Percentiles rank a stretch among this genome's conserved stretches.
Evolutionary conservation across 176 grass and related monocot genomes (phyloP).

Genomic region (Olyra latifolia): DNA sequence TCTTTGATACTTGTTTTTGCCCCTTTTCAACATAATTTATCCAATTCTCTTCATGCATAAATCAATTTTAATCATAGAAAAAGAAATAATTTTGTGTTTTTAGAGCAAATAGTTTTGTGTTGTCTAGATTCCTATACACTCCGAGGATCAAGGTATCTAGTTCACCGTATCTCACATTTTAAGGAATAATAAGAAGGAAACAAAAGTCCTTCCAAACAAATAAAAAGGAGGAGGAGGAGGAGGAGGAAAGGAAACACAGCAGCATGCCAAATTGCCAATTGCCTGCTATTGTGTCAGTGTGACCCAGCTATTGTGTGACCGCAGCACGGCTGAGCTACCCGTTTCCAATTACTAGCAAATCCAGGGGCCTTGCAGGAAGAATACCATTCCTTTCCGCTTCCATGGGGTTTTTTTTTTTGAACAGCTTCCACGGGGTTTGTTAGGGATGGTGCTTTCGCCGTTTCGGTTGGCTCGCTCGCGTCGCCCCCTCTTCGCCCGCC

Average conservation of each 20-base stretch:
- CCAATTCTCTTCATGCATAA: neutral
- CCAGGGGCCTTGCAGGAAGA: neutral
- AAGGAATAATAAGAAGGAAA: neutral
- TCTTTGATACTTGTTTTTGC: too few relatives aligned
- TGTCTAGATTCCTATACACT: neutral
- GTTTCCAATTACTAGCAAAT: neutral
- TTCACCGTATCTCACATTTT: too few relatives aligned
- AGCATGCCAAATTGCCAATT: neutral
- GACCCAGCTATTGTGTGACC: neutral
- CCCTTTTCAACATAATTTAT: neutral
- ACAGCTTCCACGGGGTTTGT: neutral
- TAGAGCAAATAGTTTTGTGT: neutral
- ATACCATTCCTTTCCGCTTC: neutral
- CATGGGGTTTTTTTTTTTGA: too few relatives aligned
- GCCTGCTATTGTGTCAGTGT: too few relatives aligned
- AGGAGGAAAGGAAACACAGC: neutral
- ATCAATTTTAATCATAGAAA: neutral
- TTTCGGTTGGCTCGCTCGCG: neutral
- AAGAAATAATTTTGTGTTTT: too few relatives aligned
- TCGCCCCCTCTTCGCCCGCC: neutral
- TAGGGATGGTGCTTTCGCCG: neutral
- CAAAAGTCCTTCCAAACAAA: too few relatives aligned
- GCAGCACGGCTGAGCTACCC: neutral
- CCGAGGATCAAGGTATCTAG: neutral
- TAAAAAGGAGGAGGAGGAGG: too few relatives aligned